Evolutionary conservation across 805 yeast genomes (phyloP), one percentile per base, ranked within the genome.

Genomic region (Metschnikowia henanensis): DNA sequence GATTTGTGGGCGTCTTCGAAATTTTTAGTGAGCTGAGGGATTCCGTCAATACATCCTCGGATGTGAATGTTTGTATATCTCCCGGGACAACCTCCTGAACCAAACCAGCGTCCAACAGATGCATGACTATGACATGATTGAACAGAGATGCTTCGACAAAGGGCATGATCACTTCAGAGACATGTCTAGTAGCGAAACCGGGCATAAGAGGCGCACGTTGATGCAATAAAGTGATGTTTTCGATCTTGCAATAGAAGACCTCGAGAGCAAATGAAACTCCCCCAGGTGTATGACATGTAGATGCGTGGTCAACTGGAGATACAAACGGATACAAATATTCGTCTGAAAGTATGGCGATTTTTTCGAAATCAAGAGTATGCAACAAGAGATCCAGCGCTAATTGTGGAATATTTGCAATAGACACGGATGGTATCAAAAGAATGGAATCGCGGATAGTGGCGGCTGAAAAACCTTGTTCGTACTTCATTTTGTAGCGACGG

Each of bases 401-500:
- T 61, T 94, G 99, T 0, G 98, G 95, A 3, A 90, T 84, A 56
- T 92, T 94, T 6, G 96, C 98, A 5, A 87, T 76, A 3, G 97
- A 81, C 0, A 94, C 85, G 0, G 90, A 65, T 0, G 98, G 98
- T 1, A 94, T 32, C 1, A 92, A 58, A n/a, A 85, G 65, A 1
- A 72, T 73, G 1, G 78, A 62, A 33, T 62, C 65, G 8, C 40
- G 33, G 7, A 56, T 35, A 28, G 39, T 4, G 21, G 18, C 39
- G 17, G 34, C 17, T 18, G 52, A 34, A 20, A 28, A 41, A 13
- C 45, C 45, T 2, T 38, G 17, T 8, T 35, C 39, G 30, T 43
- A 47, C 16, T 37, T 39, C 47, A 50, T 46, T 20, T 9, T 30
- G 31, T 23, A 20, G 26, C 19, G 15, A 20, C n/a, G 4, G 30